Base-by-base conservation (phyloP, 129 eudicot genomes). In the Glebionis coronaria region DNA sequence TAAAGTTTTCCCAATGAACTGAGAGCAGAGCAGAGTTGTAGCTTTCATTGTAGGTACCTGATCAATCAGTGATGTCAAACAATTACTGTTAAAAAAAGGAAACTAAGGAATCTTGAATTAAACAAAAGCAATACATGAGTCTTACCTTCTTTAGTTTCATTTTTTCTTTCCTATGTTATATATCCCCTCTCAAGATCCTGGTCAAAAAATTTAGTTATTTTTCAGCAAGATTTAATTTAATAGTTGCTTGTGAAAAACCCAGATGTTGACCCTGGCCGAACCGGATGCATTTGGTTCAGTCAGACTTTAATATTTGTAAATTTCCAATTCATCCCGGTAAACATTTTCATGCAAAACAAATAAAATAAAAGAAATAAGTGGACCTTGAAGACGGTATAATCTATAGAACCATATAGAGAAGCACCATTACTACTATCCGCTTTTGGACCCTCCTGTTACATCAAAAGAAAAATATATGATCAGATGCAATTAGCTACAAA, bases 371-470 rank as follows among this genome's bases (percentile, higher is more conserved):
- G 3, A 28, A 57, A 31, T 65, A 45, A 12, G 14, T n/a, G 35
- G 44, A 92, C 98, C 96, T 85, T 82, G 56, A 75, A 92, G 75
- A 92, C 80, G 44, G 89, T 80, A 73, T 85, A 83, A 56, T 71
- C 70, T 40, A 61, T 64, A 62, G 87, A 68, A 67, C 79, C 62
- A 70, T 81, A 81, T 47, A 81, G 75, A 11, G 68, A 31, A 60
- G 44, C 52, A 14, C 73, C 83, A 19, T 58, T 57, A 51, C 47
- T 63, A 49, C 47, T 25, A 73, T 78, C 78, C 20, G 76, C 74
- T 51, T 81, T 83, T 29, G 65, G 62, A 74, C 51, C 76, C 60
- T 78, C 84, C 85, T 79, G 88, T 27, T 55, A 57, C 31, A 62
- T 35, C 5, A 45, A n/a, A 75, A 61, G 38, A 44, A 55, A 72